A percentile compares a stretch with the other conserved stretches of the same genome.
These are phyloP conservation scores for Pelargonium citronellum DNA, from an alignment of 441 rosid genomes.

Conservation along the genomic window DNA sequence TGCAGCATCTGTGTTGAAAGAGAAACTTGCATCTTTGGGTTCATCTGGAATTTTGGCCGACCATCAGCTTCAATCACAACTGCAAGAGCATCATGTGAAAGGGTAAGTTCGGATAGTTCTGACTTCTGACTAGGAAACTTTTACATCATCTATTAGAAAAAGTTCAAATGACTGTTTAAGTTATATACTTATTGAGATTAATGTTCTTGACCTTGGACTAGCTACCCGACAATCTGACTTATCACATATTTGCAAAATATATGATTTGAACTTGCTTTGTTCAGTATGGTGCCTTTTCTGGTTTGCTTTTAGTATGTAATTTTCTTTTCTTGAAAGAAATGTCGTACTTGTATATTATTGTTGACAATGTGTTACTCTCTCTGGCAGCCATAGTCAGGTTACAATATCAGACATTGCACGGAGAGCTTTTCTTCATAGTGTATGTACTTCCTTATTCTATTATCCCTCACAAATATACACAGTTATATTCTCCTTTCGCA, in stretches of 20 bases:
- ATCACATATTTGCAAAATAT: not conserved
- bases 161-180: not conserved
- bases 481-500: not conserved
- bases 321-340: not conserved
- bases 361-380: slow-evolving; percentile 24
- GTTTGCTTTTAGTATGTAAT: not conserved
- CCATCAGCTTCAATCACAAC: slow-evolving; percentile 94
- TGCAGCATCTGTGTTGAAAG: slow-evolving; percentile 95
- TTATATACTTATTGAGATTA: not conserved
- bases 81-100: slow-evolving; percentile 84
- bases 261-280: slow-evolving; percentile 3
- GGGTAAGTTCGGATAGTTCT: slow-evolving; percentile 39
- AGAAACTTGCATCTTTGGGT: slow-evolving; percentile 86
- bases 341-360: not conserved
- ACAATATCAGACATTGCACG: slow-evolving; percentile 94
- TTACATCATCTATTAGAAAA: not conserved
- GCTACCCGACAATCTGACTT: not conserved
- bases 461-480: not conserved
- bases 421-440: slow-evolving; percentile 94
- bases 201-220: slow-evolving; percentile 7
- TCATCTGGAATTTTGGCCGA: slow-evolving; percentile 97
- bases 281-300: not conserved
- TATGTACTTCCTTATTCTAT: slow-evolving; percentile 38
- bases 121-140: not conserved
- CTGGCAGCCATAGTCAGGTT: slow-evolving; percentile 69